Evolutionary conservation across 1,139 yeast species (phyloP), one percentile per base, ranked within the genome.

Genomic region (Suhomyces coccinellae): DNA sequence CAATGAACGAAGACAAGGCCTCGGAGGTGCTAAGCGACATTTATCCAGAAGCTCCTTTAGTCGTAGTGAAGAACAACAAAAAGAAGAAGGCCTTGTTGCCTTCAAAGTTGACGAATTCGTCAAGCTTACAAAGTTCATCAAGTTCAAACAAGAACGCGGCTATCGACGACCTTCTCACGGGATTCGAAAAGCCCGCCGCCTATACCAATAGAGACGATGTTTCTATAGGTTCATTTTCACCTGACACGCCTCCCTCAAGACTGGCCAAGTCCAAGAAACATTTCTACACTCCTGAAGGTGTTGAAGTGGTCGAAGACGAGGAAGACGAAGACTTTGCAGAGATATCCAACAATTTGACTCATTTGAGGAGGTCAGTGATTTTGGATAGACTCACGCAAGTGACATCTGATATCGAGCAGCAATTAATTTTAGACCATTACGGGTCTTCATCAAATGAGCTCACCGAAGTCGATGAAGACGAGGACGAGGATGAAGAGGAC

Each of bases 11-110:
- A 11, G 67, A 63, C 8, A 61, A 59, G 44, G 54, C 56, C 9
- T 58, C 69, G 4, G 82, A 77, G 46, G 69, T 72, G 1, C 56
- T 75, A 29, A 74, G 80, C 51, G 82, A 77, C 43, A 56, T 70
- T 0, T 73, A 61, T 43, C 69, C 75, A 2, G 75, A 67, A 34
- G 57, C 66, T 2, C 80, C 79, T 1, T 61, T 77, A 38, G 52
- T 69, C 6, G 62, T 75, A 17, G 65, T 56, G 42, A 77, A 75
- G 44, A 51, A 53, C 29, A 44, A 42, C n/a, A 45, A 42, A 52
- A 54, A 33, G 53, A 57, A 22, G 64, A 61, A 43, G 63, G 27
- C 43, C 24, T 37, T 48, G 20, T 24, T 43, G 15, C 45, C 49
- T n/a, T 43, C 49, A 59, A 66, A 39, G 13, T 33, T 38, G 12